phyloP scores from a whole-genome alignment of 495 filamentous ascomycete species.

The Aspergillus sclerotiicarbonarius region DNA sequence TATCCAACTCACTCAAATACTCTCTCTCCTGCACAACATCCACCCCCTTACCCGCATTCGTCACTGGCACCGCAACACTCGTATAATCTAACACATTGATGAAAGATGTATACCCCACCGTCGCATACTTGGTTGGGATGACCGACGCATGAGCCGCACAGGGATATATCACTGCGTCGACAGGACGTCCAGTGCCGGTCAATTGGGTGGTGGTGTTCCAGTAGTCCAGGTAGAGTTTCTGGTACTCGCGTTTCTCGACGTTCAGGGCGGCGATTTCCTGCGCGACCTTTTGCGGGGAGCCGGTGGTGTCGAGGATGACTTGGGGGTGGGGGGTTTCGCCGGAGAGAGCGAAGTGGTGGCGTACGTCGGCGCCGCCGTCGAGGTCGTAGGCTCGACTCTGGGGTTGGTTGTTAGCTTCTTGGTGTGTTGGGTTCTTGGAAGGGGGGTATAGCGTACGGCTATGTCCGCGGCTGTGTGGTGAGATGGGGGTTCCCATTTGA shows the following conservation, averaged over 20 bases:
- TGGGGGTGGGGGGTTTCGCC: slow-evolving; percentile 51
- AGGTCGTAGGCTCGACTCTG: slow-evolving; percentile 34
- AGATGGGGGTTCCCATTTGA: slow-evolving; percentile 58
- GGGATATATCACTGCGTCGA: slow-evolving; percentile 53
- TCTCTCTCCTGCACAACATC: slow-evolving; percentile 43
- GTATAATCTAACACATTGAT: slow-evolving; percentile 61
- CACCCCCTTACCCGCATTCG: slow-evolving; percentile 49
- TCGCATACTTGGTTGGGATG: slow-evolving; percentile 43
- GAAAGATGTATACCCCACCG: slow-evolving; percentile 52
- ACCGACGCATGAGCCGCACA: slow-evolving; percentile 47
- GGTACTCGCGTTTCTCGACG: slow-evolving; percentile 55
- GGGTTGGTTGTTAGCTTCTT: neutral
- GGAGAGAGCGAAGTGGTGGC: slow-evolving; percentile 49
- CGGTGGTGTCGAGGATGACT: slow-evolving; percentile 23
- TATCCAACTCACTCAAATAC: slow-evolving; percentile 43
- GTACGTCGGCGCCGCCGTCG: slow-evolving; percentile 51
- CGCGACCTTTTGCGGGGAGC: slow-evolving; percentile 35
- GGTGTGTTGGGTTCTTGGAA: neutral
- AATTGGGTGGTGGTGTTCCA: slow-evolving; percentile 59
- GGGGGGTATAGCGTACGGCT: slow-evolving; percentile 22
- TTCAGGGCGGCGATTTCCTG: slow-evolving; percentile 53
- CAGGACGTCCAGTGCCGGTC: slow-evolving; percentile 57
- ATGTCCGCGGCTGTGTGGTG: slow-evolving; percentile 37
- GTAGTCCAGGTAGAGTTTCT: slow-evolving; percentile 67
- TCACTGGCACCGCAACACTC: slow-evolving; percentile 57